Evolutionary conservation across 2,329 filamentous ascomycete genomes (phyloP).

Genomic region (Colletotrichum phormii): DNA sequence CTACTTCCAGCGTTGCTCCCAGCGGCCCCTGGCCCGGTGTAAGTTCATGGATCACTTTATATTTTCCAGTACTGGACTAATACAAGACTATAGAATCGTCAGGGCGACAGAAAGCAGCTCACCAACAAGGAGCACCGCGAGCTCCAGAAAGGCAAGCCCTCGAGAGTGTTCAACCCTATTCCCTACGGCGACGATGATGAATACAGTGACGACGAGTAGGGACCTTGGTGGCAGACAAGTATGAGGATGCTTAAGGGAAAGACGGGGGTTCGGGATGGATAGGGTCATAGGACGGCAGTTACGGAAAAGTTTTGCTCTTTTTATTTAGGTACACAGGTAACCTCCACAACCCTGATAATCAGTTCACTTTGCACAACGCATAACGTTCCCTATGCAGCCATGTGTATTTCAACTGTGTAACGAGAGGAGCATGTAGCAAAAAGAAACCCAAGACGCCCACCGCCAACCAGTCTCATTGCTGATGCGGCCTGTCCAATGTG

Average conservation of each 20-base stretch:
- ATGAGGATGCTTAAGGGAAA: too few species aligned
- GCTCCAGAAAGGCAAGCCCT: conserved; percentile 13
- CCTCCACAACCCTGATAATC: background rate
- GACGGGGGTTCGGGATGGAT: background rate
- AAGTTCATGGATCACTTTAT: background rate
- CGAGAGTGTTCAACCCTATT: background rate
- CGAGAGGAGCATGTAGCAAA: conserved; percentile 26
- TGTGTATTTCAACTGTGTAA: conserved; percentile 29
- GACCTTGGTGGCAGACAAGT: too few species aligned
- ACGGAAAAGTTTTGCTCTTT: background rate
- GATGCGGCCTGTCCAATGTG: conserved; percentile 24
- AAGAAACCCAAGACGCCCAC: conserved; percentile 31
- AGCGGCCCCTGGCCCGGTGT: background rate
- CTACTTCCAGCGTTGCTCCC: background rate
- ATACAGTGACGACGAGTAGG: conserved; percentile 10
- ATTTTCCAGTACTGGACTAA: background rate
- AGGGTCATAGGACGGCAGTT: background rate
- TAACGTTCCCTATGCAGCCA: conserved; percentile 3
- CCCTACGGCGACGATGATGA: background rate
- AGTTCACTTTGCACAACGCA: background rate
- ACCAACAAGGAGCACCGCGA: conserved; percentile 23
- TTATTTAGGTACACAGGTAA: background rate
- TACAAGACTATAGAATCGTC: background rate
- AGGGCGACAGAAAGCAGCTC: conserved; percentile 26
- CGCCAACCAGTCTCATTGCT: conserved; percentile 23